A percentile compares a stretch with the other conserved stretches of the same genome.
These are phyloP conservation scores for Jatropha curcas DNA, from an alignment of 345 rosid genomes.

Conservation along the genomic window DNA sequence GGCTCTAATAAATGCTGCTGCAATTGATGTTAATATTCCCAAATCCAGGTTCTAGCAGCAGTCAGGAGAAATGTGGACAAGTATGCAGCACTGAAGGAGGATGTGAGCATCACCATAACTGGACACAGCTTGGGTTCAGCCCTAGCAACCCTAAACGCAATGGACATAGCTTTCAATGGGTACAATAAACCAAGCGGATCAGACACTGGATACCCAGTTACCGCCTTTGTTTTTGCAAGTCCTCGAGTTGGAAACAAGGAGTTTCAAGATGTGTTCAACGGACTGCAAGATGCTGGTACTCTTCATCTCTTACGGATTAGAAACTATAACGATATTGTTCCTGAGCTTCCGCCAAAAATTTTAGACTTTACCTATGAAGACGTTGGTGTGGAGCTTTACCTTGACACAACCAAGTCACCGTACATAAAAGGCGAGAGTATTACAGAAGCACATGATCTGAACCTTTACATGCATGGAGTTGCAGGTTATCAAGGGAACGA, in stretches of 20 bases:
- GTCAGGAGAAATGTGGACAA: constrained; percentile 18
- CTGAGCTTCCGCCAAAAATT: background rate
- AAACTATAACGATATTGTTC: constrained; percentile 7
- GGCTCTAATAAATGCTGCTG: too few species aligned
- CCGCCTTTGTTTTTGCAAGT: constrained; percentile 21
- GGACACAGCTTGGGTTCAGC: constrained; percentile 30
- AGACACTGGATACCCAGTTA: constrained; percentile 3
- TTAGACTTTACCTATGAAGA: background rate
- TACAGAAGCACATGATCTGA: constrained; percentile 7
- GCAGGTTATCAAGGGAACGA: constrained; percentile 25
- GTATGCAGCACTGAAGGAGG: constrained; percentile 7
- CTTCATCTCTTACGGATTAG: constrained; percentile 22
- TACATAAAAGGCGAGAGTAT: background rate
- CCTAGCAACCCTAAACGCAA: constrained; percentile 25
- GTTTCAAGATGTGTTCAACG: constrained; percentile 5
- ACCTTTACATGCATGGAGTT: constrained; percentile 23
- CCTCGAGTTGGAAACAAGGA: constrained; percentile 21
- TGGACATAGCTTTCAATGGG: constrained; percentile 22
- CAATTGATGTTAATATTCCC: too few species aligned
- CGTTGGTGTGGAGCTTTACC: constrained; percentile 14
- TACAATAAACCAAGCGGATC: constrained; percentile 21
- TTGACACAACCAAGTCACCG: constrained; percentile 17
- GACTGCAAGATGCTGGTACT: background rate
- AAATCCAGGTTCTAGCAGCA: constrained; percentile 6
- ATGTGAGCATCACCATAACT: constrained; percentile 14